Evolutionary conservation across 139 green algal species (phyloP).

Genomic region (Chlamydomonas urium): DNA sequence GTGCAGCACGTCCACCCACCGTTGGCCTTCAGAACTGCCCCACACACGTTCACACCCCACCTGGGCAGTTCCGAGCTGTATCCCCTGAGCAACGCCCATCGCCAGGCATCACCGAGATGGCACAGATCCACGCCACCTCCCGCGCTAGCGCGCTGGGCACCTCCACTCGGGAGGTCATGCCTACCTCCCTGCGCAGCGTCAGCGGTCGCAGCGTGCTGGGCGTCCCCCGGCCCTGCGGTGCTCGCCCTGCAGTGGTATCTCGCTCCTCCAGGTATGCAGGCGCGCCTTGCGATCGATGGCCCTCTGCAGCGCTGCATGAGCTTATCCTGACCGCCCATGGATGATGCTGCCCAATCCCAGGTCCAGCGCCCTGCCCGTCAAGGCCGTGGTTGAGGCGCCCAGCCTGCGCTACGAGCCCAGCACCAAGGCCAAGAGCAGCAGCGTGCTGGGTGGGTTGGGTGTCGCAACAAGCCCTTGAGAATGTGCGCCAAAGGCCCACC

Average conservation of each 20-base stretch:
- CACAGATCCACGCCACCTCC: no score
- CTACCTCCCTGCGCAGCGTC: not conserved
- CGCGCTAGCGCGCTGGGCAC: no score
- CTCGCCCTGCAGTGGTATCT: not conserved
- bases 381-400: slow-evolving; percentile 45
- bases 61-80: no score
- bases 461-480: not conserved
- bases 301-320: not conserved
- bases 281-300: not conserved
- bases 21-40: no score
- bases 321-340: no score
- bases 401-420: slow-evolving; percentile 43
- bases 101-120: no score
- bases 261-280: not conserved
- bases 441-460: slow-evolving; percentile 42
- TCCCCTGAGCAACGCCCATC: no score
- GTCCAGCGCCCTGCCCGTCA: slow-evolving; percentile 26
- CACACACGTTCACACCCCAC: no score
- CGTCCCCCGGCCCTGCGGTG: no score
- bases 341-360: no score
- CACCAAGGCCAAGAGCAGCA: slow-evolving; percentile 28
- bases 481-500: not conserved
- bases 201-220: not conserved
- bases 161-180: not conserved
- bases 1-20: no score